phyloP scores from a whole-genome alignment of 495 filamentous ascomycete species.

The Trichocladium antarcticum region DNA sequence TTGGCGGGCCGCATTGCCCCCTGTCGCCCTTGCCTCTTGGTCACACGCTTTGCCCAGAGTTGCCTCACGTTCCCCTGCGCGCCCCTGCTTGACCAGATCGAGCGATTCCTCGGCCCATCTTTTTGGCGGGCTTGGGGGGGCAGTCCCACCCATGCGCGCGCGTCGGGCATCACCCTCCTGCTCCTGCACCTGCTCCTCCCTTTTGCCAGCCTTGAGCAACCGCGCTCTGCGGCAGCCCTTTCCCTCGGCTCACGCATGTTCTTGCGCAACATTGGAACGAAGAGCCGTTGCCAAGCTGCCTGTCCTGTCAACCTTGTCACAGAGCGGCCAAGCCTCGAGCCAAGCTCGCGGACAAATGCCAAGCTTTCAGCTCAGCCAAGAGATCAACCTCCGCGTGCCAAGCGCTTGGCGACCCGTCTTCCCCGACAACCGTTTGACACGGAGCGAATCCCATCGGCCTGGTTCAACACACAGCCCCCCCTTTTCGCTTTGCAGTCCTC shows the following conservation, averaged over 20 bases:
- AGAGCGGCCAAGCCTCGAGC: neutral
- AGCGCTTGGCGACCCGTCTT: conserved; percentile 14
- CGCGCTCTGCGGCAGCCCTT: neutral
- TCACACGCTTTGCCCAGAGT: conserved; percentile 18
- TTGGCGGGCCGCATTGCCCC: conserved; percentile 19
- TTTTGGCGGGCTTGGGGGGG: neutral
- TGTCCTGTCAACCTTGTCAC: neutral
- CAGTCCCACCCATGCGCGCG: neutral
- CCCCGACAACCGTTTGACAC: conserved; percentile 5
- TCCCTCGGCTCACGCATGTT: neutral
- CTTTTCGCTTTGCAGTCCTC: neutral
- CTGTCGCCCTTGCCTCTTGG: conserved; percentile 14
- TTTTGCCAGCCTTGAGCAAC: too few relatives aligned
- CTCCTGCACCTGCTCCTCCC: neutral
- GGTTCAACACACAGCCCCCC: conserved; percentile 12
- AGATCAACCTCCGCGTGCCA: conserved; percentile 14
- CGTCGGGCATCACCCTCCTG: neutral
- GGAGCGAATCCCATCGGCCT: conserved; percentile 8
- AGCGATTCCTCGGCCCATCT: conserved; percentile 6
- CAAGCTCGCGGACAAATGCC: conserved; percentile 3
- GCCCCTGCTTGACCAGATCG: conserved; percentile 1
- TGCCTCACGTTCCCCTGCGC: neutral
- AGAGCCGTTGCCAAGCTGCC: neutral
- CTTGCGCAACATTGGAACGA: neutral
- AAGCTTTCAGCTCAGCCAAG: conserved; percentile 6